phyloP scores from a whole-genome alignment of 352 stramenopile genomes.

The Globisporangium emineosum region DNA sequence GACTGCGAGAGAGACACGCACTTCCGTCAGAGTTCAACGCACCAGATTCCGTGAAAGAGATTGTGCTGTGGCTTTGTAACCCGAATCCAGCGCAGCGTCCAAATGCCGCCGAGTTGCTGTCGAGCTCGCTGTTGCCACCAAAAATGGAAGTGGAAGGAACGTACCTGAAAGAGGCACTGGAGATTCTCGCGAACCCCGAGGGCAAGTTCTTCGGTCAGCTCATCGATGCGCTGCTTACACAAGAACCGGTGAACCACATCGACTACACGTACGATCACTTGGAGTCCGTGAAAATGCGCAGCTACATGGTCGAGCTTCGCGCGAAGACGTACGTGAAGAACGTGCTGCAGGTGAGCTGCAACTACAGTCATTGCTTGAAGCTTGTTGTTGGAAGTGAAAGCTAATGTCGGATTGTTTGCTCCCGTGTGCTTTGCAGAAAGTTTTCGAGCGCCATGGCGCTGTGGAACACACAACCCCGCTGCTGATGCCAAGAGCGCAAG shows the following conservation, averaged over 20 bases:
- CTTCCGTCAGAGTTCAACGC: conserved; percentile 46
- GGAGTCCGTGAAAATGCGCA: conserved; percentile 76
- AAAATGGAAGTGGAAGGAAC: conserved; percentile 86
- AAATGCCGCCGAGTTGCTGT: conserved; percentile 67
- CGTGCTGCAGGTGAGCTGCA: conserved; percentile 45
- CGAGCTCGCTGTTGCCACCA: conserved; percentile 60
- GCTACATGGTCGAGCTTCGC: conserved; percentile 60
- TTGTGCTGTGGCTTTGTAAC: conserved; percentile 86
- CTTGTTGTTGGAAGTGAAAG: not conserved
- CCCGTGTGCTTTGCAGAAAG: conserved; percentile 37
- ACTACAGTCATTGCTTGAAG: not conserved
- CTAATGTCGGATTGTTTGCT: not conserved
- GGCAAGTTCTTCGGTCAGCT: conserved; percentile 88
- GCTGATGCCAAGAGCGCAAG: conserved; percentile 65
- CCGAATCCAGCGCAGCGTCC: conserved; percentile 64
- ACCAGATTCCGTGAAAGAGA: conserved; percentile 85
- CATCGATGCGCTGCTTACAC: conserved; percentile 72
- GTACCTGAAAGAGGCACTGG: conserved; percentile 78
- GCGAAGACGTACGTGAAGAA: conserved; percentile 68
- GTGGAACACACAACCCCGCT: conserved; percentile 76
- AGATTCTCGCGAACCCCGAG: conserved; percentile 86
- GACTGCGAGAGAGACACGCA: conserved; percentile 69
- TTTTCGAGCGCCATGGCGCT: conserved; percentile 81
- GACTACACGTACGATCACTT: conserved; percentile 87
- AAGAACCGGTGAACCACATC: conserved; percentile 74